Conservation (phyloP, 2,329 filamentous ascomycete species). For the Pseudomassariella vexata region DNA sequence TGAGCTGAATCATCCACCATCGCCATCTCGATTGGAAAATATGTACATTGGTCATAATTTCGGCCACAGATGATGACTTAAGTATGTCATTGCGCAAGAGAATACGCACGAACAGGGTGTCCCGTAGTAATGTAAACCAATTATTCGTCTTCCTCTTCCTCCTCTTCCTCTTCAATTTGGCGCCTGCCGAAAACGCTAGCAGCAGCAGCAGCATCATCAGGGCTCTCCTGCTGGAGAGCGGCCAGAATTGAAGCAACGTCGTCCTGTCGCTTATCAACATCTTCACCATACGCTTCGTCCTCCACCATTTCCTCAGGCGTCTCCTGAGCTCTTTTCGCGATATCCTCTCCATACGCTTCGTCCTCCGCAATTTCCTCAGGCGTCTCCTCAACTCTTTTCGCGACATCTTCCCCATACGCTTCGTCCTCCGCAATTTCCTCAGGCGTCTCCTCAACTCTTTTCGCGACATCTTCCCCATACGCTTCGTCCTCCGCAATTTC, state of each 20-base stretch:
- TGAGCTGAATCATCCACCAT: too few relatives aligned
- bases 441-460: neutral
- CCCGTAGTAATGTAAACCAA: too few relatives aligned
- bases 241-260: slow-evolving; percentile 4
- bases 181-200: too few relatives aligned
- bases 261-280: slow-evolving; percentile 2
- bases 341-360: neutral
- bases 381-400: neutral
- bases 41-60: too few relatives aligned
- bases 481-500: neutral
- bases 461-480: neutral
- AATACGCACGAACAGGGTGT: too few relatives aligned
- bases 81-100: too few relatives aligned
- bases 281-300: neutral
- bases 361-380: neutral
- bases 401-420: neutral
- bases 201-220: slow-evolving; percentile 2
- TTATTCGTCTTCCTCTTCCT: too few relatives aligned
- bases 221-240: slow-evolving; percentile 1
- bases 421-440: neutral
- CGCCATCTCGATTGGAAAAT: too few relatives aligned
- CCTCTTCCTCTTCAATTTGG: too few relatives aligned
- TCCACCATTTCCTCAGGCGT: neutral
- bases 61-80: too few relatives aligned
- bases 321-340: neutral